Base-by-base conservation (phyloP, 306 rosid species). In the Mucuna pruriens region DNA sequence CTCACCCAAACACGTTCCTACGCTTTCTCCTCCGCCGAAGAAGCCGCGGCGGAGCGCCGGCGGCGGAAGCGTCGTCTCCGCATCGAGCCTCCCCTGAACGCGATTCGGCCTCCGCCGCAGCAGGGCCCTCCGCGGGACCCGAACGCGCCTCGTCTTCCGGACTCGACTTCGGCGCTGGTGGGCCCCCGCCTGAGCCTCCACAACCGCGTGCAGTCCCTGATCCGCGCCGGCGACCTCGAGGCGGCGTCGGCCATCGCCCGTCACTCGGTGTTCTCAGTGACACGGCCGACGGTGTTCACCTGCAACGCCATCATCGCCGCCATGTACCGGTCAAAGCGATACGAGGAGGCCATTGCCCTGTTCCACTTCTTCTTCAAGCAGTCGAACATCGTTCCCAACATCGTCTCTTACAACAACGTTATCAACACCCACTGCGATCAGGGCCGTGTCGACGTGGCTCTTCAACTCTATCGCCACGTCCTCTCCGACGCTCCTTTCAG, bases 251-350 rank as follows among this genome's bases (percentile, higher is more conserved):
- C 89, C 3, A 80, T 89, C 0, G 95, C 97, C n/a, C 94, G 98
- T 1, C 92, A 88, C 83, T 88, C 98, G 0, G 92, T 92, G 2
- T 95, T 90, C 85, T 95, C 98, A 2, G 78, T 80, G n/a, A 95
- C 95, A 0, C 97, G 97, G 6, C 98, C 98, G n/a, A 95, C 98
- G 7, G 98, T 95, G 9, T 92, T 91, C 88, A 95, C 98, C n/a
- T 95, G 99, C 85, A 95, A 95, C 40, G 99, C 99, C 79, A 88
- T 95, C 49, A 86, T 95, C 9, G 99, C 97, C 3, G 94, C 97
- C 79, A 95, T 95, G 98, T 95, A 91, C 79, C 94, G 98, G 8
- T 90, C 86, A 4, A 86, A 87, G 89, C 87, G 97, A 88, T 92
- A 91, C 66, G 69, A 40, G 6, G 97, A 92, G 44, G 97, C 97